Conservation (phyloP, 345 rosid genomes). For the Theobroma cacao region DNA sequence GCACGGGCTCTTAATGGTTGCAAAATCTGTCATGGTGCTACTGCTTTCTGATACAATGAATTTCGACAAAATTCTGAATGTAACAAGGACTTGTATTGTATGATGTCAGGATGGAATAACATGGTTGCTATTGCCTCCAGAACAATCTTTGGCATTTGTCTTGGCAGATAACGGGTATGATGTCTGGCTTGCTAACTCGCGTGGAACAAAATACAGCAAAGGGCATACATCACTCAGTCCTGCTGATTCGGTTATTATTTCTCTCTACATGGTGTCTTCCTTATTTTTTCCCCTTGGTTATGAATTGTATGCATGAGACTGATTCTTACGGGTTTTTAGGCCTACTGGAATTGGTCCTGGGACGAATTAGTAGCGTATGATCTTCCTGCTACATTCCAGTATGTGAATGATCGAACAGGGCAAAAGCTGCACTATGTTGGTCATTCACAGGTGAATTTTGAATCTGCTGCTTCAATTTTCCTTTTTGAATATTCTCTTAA, state of each 20-base stretch:
- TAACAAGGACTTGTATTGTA: neutral
- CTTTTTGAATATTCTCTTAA: neutral
- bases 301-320: neutral
- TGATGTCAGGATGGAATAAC: constrained; percentile 45
- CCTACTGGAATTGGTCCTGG: constrained; percentile 63
- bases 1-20: constrained; percentile 50
- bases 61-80: neutral
- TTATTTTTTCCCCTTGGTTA: neutral
- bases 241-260: constrained; percentile 20
- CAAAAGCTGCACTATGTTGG: constrained; percentile 51
- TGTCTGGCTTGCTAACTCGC: constrained; percentile 46
- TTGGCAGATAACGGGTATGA: constrained; percentile 48
- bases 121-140: constrained; percentile 43
- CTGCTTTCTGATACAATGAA: neutral
- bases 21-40: neutral
- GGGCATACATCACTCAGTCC: constrained; percentile 35
- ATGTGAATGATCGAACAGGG: constrained; percentile 38
- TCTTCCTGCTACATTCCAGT: constrained; percentile 45
- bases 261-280: neutral
- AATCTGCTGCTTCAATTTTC: neutral
- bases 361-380: constrained; percentile 47
- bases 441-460: constrained; percentile 40
- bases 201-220: constrained; percentile 47
- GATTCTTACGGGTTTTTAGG: constrained; percentile 23
- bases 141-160: constrained; percentile 38